Conservation (phyloP, 495 filamentous ascomycete genomes). For the Rusavskia elegans region DNA sequence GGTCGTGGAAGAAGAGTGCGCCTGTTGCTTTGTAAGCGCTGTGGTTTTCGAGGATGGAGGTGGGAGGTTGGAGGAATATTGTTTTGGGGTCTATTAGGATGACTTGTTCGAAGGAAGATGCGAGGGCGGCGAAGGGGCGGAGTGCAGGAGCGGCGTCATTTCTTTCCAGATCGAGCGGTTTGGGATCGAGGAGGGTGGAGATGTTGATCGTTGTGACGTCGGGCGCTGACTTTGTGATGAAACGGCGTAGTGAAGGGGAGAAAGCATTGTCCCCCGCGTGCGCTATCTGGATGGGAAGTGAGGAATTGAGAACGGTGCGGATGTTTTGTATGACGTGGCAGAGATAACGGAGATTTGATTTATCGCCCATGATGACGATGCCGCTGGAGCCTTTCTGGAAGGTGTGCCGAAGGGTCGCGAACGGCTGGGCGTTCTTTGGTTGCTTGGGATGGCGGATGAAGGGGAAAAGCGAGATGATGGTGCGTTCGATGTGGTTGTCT, state of each 20-base stretch:
- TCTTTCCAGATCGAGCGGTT: conserved; percentile 1
- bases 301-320: conserved; percentile 4
- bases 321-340: conserved; percentile 6
- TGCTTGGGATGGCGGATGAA: conserved; percentile 1
- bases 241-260: background rate
- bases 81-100: conserved; percentile 19
- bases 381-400: conserved; percentile 3
- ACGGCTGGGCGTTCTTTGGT: background rate
- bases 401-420: conserved; percentile 1
- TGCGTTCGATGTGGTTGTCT: conserved; percentile 1
- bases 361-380: conserved; percentile 1
- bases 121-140: conserved; percentile 19
- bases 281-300: conserved; percentile 4
- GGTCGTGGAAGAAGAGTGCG: conserved; percentile 18
- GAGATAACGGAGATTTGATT: background rate
- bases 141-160: conserved; percentile 14
- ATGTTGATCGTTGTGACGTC: conserved; percentile 4
- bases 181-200: conserved; percentile 5
- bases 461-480: conserved; percentile 5
- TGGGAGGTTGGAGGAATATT: conserved; percentile 17
- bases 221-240: background rate
- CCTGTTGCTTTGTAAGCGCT: conserved; percentile 14
- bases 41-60: conserved; percentile 5
- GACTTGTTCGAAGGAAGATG: conserved; percentile 17
- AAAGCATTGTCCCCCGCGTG: conserved; percentile 3